These are phyloP conservation scores for Salvia sclarea DNA, from an alignment of 305 asterid species.

Conservation along the genomic window DNA sequence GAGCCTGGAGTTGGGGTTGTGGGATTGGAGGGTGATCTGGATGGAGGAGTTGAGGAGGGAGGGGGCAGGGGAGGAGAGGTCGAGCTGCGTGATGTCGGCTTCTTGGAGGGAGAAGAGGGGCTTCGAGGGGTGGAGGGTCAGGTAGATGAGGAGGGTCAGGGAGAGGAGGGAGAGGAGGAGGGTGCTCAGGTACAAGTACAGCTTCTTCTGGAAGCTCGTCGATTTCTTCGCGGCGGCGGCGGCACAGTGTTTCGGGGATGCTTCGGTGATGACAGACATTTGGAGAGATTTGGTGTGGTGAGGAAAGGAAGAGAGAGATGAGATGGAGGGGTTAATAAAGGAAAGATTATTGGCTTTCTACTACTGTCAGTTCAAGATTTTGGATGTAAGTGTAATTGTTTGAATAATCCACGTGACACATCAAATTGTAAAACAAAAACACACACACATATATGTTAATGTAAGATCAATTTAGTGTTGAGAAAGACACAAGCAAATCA, in stretches of 20 bases:
- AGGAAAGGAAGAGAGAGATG: slow-evolving; percentile 35
- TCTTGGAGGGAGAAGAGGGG: slow-evolving; percentile 69
- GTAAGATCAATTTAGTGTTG: too few species aligned
- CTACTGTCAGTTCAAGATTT: slow-evolving; percentile 38
- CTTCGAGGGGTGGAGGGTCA: slow-evolving; percentile 77
- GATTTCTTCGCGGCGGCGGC: slow-evolving; percentile 53
- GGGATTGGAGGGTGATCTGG: slow-evolving; percentile 64
- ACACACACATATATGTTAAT: too few species aligned
- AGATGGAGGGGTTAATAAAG: slow-evolving; percentile 42
- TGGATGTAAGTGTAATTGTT: slow-evolving; percentile 25
- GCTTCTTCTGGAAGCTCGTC: slow-evolving; percentile 39
- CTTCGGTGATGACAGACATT: slow-evolving; percentile 60
- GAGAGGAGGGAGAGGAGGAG: slow-evolving; percentile 60
- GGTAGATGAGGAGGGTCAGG: slow-evolving; percentile 67
- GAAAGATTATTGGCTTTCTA: too few species aligned
- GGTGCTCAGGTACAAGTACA: slow-evolving; percentile 49
- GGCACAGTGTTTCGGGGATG: slow-evolving; percentile 86
- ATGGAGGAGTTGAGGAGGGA: slow-evolving; percentile 82
- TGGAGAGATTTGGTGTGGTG: slow-evolving; percentile 29
- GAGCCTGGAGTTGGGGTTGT: slow-evolving; percentile 74
- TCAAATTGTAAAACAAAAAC: not conserved
- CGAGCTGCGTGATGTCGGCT: slow-evolving; percentile 72
- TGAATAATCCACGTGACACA: not conserved
- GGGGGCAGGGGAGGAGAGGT: slow-evolving; percentile 57
- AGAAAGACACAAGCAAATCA: too few species aligned